Evolutionary conservation across 2,329 filamentous ascomycete species (phyloP).

Genomic region (Aspergillus glaucus): DNA sequence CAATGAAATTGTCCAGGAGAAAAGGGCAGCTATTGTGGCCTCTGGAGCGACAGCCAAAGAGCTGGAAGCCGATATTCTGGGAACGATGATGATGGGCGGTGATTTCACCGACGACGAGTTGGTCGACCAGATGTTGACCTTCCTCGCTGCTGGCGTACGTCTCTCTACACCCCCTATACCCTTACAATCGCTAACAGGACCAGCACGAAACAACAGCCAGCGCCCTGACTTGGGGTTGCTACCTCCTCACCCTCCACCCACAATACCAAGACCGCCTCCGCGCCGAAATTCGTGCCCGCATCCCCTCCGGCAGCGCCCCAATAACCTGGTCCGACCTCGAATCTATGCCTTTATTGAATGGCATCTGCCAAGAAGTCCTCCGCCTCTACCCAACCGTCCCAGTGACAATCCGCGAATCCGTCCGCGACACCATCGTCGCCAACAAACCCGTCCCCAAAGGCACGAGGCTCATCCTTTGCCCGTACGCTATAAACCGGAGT

Average conservation of each 20-base stretch:
- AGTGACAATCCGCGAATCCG: conserved; percentile 33
- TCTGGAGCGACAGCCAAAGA: conserved; percentile 34
- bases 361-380: conserved; percentile 69
- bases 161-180: neutral
- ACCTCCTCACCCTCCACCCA: conserved; percentile 47
- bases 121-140: conserved; percentile 39
- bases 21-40: conserved; percentile 18
- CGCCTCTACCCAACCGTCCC: conserved; percentile 38
- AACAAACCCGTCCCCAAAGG: conserved; percentile 62
- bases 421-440: conserved; percentile 49
- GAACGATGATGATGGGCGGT: conserved; percentile 32
- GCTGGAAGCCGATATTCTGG: conserved; percentile 33
- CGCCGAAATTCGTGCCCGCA: conserved; percentile 43
- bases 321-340: conserved; percentile 48
- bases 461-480: conserved; percentile 61
- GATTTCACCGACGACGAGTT: conserved; percentile 34
- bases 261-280: conserved; percentile 45
- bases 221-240: conserved; percentile 50
- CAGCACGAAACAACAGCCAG: conserved; percentile 52
- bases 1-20: conserved; percentile 30
- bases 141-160: conserved; percentile 34
- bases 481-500: conserved; percentile 65
- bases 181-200: conserved; percentile 5
- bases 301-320: conserved; percentile 33
- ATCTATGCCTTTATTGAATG: conserved; percentile 68